These are phyloP conservation scores for Tilletia horrida DNA, from an alignment of 1,284 basidiomycete genomes.

Conservation along the genomic window DNA sequence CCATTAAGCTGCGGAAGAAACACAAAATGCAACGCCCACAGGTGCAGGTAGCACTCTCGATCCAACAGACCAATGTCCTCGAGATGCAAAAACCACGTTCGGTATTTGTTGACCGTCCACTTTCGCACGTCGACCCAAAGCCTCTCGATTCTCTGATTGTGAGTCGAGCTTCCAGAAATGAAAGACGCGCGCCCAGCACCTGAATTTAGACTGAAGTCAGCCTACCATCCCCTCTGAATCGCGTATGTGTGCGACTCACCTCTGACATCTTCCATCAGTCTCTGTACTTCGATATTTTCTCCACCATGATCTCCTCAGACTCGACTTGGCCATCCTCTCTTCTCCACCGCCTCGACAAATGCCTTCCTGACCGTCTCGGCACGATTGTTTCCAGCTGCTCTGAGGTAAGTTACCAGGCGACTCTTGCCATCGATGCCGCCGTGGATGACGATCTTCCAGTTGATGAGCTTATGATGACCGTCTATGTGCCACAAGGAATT, in stretches of 20 bases:
- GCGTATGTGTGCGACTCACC: constrained; percentile 4
- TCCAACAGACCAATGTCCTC: neutral
- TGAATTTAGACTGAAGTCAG: neutral
- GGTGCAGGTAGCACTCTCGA: neutral
- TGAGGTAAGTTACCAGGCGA: constrained; percentile 16
- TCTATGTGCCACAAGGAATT: constrained; percentile 12
- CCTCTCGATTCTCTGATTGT: constrained; percentile 12
- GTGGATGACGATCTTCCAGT: constrained; percentile 13
- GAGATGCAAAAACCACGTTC: constrained; percentile 1
- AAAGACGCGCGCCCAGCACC: neutral
- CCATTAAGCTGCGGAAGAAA: constrained; percentile 12
- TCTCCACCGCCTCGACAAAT: constrained; percentile 4
- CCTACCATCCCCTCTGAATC: neutral
- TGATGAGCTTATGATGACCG: constrained; percentile 14
- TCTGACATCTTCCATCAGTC: constrained; percentile 15
- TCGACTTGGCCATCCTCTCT: constrained; percentile 16
- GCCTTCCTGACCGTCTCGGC: constrained; percentile 13
- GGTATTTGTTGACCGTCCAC: constrained; percentile 8
- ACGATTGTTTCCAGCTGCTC: constrained; percentile 22
- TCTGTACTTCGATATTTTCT: constrained; percentile 13
- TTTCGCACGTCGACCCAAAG: constrained; percentile 12
- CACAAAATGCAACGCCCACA: constrained; percentile 7
- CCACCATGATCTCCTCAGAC: constrained; percentile 20
- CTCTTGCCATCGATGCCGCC: constrained; percentile 9
- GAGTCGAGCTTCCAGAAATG: constrained; percentile 2